Evolutionary conservation across 768 basidiomycete genomes (phyloP).

Genomic region (Leccinum aurantiacum): DNA sequence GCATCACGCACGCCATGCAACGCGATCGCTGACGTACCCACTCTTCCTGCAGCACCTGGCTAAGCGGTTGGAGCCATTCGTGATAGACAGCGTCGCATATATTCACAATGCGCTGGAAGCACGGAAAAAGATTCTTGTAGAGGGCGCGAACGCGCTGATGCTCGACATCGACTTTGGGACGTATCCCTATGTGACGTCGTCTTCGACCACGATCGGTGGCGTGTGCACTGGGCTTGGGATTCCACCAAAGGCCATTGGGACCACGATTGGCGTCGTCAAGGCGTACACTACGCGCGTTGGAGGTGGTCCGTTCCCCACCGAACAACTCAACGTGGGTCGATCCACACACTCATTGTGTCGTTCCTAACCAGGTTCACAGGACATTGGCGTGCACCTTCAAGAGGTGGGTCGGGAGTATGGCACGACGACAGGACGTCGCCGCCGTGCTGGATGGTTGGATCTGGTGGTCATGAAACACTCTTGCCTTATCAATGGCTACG

Average conservation of each 20-base stretch:
- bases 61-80: constrained; percentile 79
- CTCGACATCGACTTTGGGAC: constrained; percentile 98
- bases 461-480: constrained; percentile 94
- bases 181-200: constrained; percentile 96
- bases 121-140: constrained; percentile 84
- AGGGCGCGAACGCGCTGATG: constrained; percentile 98
- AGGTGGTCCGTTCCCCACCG: constrained; percentile 97
- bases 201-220: constrained; percentile 90
- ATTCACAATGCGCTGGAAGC: constrained; percentile 75
- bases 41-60: constrained; percentile 62
- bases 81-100: constrained; percentile 85
- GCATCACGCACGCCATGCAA: constrained; percentile 7
- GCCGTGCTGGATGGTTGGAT: constrained; percentile 98
- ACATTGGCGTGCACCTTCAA: constrained; percentile 83
- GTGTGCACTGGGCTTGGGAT: constrained; percentile 98
- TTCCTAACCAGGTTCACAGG: constrained; percentile 41
- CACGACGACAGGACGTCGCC: constrained; percentile 85
- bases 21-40: not conserved
- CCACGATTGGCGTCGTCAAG: constrained; percentile 90
- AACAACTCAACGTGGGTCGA: constrained; percentile 78
- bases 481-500: constrained; percentile 93
- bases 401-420: constrained; percentile 93
- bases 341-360: not conserved
- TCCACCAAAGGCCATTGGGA: constrained; percentile 86
- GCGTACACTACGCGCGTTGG: constrained; percentile 99